Percentiles rank a stretch among this genome's conserved stretches.
Evolutionary conservation across 2,329 filamentous ascomycete species (phyloP).

Genomic region (Gnomoniopsis sp.): DNA sequence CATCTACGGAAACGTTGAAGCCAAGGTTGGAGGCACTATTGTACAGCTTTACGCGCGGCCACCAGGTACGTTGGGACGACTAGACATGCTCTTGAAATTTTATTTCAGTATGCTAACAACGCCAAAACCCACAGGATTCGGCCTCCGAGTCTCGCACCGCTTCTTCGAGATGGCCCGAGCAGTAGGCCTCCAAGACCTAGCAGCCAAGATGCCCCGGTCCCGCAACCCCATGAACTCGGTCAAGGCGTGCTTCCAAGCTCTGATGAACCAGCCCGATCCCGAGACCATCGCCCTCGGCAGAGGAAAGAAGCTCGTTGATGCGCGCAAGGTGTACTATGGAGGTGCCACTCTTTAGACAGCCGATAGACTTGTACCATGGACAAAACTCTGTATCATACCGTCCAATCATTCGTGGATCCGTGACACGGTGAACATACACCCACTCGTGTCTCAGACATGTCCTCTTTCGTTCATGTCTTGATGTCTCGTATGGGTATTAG

Average conservation of each 20-base stretch:
- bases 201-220: slow-evolving; percentile 77
- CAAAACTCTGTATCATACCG: slow-evolving; percentile 14
- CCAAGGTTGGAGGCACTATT: slow-evolving; percentile 84
- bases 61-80: slow-evolving; percentile 63
- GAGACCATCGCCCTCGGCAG: slow-evolving; percentile 85
- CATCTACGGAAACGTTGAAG: slow-evolving; percentile 79
- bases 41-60: slow-evolving; percentile 79
- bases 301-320: slow-evolving; percentile 94
- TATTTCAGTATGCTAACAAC: slow-evolving; percentile 2
- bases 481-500: too few relatives aligned
- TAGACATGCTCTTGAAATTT: not conserved
- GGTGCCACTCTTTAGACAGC: slow-evolving; percentile 60
- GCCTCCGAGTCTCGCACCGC: slow-evolving; percentile 83
- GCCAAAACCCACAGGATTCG: slow-evolving; percentile 67
- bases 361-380: slow-evolving; percentile 16
- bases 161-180: slow-evolving; percentile 94
- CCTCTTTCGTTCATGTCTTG: too few relatives aligned
- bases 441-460: not conserved
- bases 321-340: slow-evolving; percentile 95
- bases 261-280: slow-evolving; percentile 79
- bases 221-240: slow-evolving; percentile 98
- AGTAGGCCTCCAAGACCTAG: slow-evolving; percentile 81
- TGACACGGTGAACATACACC: not conserved
- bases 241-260: slow-evolving; percentile 82
- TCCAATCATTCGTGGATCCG: not conserved